Percentiles rank a stretch among this genome's conserved stretches.
phyloP scores from a whole-genome alignment of 495 filamentous ascomycete genomes.

The Penicillium malachiteum region DNA sequence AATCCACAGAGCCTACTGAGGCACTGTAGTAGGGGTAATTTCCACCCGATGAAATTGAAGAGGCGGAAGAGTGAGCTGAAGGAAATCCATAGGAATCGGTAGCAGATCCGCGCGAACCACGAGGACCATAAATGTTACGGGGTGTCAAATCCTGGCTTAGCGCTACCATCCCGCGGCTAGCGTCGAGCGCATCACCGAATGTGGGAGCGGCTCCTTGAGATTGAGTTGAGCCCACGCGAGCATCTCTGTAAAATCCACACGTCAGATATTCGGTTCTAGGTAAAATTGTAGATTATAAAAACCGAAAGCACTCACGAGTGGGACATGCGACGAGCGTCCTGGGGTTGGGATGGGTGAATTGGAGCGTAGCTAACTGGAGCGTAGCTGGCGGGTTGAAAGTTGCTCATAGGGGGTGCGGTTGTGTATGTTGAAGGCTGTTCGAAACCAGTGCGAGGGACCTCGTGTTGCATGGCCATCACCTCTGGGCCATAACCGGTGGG shows the following conservation, averaged over 20 bases:
- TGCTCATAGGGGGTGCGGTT: slow-evolving; percentile 65
- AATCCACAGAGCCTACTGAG: slow-evolving; percentile 75
- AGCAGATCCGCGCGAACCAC: slow-evolving; percentile 60
- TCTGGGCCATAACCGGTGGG: slow-evolving; percentile 63
- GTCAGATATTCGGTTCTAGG: slow-evolving; percentile 5
- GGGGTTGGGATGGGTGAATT: slow-evolving; percentile 50
- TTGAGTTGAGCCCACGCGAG: slow-evolving; percentile 52
- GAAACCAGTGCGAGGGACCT: slow-evolving; percentile 57
- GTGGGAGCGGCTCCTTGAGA: slow-evolving; percentile 35
- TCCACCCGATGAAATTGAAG: slow-evolving; percentile 84
- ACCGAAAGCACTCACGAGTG: slow-evolving; percentile 69
- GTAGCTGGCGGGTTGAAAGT: slow-evolving; percentile 61
- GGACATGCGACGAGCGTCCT: slow-evolving; percentile 74
- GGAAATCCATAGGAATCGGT: slow-evolving; percentile 95
- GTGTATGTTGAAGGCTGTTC: slow-evolving; percentile 63
- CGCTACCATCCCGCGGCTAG: slow-evolving; percentile 86
- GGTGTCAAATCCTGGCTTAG: slow-evolving; percentile 86
- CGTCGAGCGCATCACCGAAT: slow-evolving; percentile 75
- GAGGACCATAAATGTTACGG: slow-evolving; percentile 79
- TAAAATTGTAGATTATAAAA: too few species aligned
- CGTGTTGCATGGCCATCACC: slow-evolving; percentile 70
- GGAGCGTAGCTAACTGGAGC: slow-evolving; percentile 55
- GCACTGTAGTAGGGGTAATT: slow-evolving; percentile 76
- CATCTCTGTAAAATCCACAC: slow-evolving; percentile 43
- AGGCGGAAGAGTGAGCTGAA: slow-evolving; percentile 84